phyloP scores from a whole-genome alignment of 2,329 filamentous ascomycete species.

The Rhynchosporium graminicola region DNA sequence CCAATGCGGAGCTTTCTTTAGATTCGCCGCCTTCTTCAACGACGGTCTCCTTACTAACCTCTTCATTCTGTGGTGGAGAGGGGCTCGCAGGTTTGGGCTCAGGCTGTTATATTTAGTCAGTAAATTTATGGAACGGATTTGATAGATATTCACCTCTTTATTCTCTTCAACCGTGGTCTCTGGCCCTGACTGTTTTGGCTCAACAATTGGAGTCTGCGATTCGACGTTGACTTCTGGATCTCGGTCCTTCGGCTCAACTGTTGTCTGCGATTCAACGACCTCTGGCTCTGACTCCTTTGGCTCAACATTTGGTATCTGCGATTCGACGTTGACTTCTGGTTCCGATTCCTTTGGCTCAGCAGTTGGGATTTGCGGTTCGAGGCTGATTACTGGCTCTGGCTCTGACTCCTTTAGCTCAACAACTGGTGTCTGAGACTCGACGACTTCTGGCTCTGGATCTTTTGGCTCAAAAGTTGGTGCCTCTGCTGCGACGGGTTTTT shows the following conservation, averaged over 20 bases:
- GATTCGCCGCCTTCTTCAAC: constrained; percentile 8
- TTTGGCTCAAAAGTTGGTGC: too few relatives aligned
- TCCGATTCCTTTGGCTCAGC: too few relatives aligned
- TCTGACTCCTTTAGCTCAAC: too few relatives aligned
- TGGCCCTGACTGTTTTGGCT: not conserved
- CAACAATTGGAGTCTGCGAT: not conserved
- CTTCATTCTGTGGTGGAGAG: constrained; percentile 9
- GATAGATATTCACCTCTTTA: not conserved
- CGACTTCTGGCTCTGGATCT: not conserved
- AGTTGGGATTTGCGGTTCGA: not conserved
- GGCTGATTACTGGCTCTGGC: too few relatives aligned
- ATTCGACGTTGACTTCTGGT: not conserved
- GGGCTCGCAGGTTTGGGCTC: constrained; percentile 10
- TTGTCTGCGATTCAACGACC: too few relatives aligned
- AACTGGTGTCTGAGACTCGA: not conserved
- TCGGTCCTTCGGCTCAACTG: not conserved
- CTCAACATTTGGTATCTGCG: not conserved
- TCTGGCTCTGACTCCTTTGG: not conserved
- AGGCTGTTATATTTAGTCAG: not conserved
- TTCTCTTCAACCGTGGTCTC: constrained; percentile 1
- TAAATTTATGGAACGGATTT: not conserved
- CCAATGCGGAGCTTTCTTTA: constrained; percentile 13
- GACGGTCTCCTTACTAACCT: constrained; percentile 7
- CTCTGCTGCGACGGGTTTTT: not conserved
- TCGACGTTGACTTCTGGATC: not conserved